Base-by-base conservation (phyloP, 495 filamentous ascomycete genomes). In the Pyrenula massariospora region DNA sequence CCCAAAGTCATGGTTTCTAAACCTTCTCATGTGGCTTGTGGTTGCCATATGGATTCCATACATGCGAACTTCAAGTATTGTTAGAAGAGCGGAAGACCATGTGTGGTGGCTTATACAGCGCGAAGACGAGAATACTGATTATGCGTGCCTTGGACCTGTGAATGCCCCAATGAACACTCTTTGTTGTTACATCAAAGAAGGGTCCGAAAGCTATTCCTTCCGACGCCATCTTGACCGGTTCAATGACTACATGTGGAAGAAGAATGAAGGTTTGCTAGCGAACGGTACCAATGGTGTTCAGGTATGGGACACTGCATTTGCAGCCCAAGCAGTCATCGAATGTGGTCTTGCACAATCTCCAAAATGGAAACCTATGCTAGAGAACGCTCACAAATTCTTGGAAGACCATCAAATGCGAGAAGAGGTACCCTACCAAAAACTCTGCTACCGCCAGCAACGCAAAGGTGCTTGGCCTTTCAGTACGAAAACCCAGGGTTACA, bases 221-320 rank as follows among this genome's bases (percentile, higher is more conserved):
- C 77, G 79, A 48, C 79, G 84, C 22, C 94, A 96, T 65, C 74
- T 83, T 8, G 88, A 97, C 60, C 80, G 89, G 15, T 66, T 93
- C 22, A 72, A 87, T 47, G 94, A 98, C 60, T 93, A 86, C 58
- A 73, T 97, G 58, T 98, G 94, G 94, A 74, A 97, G 56, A 95
- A 92, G 48, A 58, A 80, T 48, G 93, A 96, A 67, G 93, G 93
- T 23, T 89, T 98, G 87, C 75, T 96, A 20, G 84, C 84, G 68
- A 96, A 96, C 66, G 93, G 93, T 31, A 98, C 93, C 31, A 96
- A 98, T 63, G 93, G 93, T 15, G 90, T 96, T 12, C 93, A 98
- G 70, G 86, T 82, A 49, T 98, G 93, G 93, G 93, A 98, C 65
- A 98, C 93, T 0, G 77, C 88, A 0, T 96, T 96, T 64, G 70